A percentile compares a stretch with the other conserved stretches of the same genome.
phyloP scores from a whole-genome alignment of 352 stramenopile genomes.

The Globisporangium apiculatum region DNA sequence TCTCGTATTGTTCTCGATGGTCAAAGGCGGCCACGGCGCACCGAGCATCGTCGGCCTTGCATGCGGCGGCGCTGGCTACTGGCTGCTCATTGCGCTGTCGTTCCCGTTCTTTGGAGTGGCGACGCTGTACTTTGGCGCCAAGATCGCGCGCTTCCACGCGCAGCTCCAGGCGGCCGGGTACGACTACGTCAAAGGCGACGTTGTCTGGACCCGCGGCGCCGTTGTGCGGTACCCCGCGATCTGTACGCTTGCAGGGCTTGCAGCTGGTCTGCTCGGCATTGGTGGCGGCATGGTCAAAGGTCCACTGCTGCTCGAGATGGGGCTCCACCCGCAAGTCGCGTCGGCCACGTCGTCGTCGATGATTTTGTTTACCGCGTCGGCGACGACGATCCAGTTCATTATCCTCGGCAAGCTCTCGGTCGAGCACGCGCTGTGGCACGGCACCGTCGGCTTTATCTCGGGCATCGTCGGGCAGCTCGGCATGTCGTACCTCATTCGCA shows the following conservation, averaged over 20 bases:
- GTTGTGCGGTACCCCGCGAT: conserved; percentile 82
- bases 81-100: conserved; percentile 44
- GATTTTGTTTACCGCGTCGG: conserved; percentile 93
- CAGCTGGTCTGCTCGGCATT: conserved; percentile 78
- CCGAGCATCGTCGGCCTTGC: conserved; percentile 64
- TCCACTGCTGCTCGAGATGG: conserved; percentile 87
- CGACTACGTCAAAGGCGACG: conserved; percentile 94
- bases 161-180: conserved; percentile 74
- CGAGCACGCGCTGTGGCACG: conserved; percentile 89
- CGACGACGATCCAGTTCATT: conserved; percentile 93
- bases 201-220: conserved; percentile 89
- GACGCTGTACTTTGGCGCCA: conserved; percentile 71
- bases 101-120: conserved; percentile 67
- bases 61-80: conserved; percentile 66
- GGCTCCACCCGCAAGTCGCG: conserved; percentile 79
- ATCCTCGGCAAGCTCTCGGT: conserved; percentile 89
- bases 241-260: conserved; percentile 63
- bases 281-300: conserved; percentile 90
- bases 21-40: conserved; percentile 68
- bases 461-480: conserved; percentile 89
- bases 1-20: conserved; percentile 72
- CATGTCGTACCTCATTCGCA: conserved; percentile 89
- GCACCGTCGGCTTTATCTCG: conserved; percentile 88
- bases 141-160: conserved; percentile 53
- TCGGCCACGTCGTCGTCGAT: conserved; percentile 88